phyloP scores from a whole-genome alignment of 345 rosid genomes.

The Carallia brachiata region DNA sequence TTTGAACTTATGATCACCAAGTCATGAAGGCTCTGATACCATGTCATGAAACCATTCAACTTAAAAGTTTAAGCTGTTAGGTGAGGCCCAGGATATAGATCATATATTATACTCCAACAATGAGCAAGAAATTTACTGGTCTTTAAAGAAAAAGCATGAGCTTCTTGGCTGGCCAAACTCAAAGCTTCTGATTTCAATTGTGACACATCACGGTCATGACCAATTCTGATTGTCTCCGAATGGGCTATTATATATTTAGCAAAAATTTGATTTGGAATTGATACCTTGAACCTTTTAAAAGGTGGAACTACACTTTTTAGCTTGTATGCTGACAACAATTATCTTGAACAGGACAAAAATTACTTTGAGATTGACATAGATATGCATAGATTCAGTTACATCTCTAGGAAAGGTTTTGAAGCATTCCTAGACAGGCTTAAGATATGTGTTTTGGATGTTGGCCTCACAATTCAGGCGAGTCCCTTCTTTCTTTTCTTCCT shows the following conservation, averaged over 20 bases:
- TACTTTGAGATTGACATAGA: slow-evolving; percentile 93
- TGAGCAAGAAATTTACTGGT: neutral
- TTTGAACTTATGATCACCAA: no score
- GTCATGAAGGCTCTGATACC: no score
- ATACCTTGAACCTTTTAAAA: neutral
- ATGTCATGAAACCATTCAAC: no score
- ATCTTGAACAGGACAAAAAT: slow-evolving; percentile 62
- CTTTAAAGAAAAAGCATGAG: neutral
- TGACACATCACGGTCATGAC: no score
- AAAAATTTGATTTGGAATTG: neutral
- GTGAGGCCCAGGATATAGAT: no score
- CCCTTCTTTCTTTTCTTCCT: neutral
- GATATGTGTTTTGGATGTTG: slow-evolving; percentile 78
- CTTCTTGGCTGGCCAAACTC: no score
- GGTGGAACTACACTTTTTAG: neutral
- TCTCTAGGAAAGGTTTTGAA: slow-evolving; percentile 94
- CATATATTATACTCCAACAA: no score
- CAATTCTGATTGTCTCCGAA: no score
- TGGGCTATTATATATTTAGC: neutral
- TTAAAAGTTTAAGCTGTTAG: no score
- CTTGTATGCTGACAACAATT: neutral
- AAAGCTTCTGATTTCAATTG: no score
- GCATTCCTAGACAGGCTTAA: slow-evolving; percentile 85
- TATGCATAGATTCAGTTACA: slow-evolving; percentile 96
- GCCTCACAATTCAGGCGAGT: slow-evolving; percentile 89